A percentile compares a stretch with the other conserved stretches of the same genome.
phyloP scores from a whole-genome alignment of 805 yeast genomes.

The Peterozyma xylosa region DNA sequence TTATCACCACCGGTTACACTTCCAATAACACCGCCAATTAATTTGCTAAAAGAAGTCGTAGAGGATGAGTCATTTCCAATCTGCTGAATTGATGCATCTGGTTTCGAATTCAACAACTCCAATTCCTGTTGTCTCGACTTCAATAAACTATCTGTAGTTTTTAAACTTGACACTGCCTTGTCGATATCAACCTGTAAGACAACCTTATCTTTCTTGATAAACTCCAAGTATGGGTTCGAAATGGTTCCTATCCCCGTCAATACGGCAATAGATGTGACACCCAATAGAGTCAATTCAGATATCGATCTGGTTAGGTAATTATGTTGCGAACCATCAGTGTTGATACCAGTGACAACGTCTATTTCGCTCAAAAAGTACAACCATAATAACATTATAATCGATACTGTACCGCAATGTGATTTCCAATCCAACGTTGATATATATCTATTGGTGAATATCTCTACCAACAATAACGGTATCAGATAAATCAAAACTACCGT shows the following conservation, averaged over 20 bases:
- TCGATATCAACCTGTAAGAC: slow-evolving; percentile 27
- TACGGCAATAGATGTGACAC: slow-evolving; percentile 41
- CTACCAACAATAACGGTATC: slow-evolving; percentile 34
- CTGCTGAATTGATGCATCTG: background rate
- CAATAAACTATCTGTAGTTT: slow-evolving; percentile 30
- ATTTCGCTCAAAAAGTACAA: slow-evolving; percentile 14
- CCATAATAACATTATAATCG: slow-evolving; percentile 4
- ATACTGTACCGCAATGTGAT: background rate
- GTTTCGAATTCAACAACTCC: slow-evolving; percentile 3
- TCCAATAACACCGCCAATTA: background rate
- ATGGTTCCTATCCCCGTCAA: slow-evolving; percentile 47
- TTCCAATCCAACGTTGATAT: slow-evolving; percentile 16
- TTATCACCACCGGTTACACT: slow-evolving; percentile 8
- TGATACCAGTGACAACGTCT: slow-evolving; percentile 30
- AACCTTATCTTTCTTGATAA: slow-evolving; percentile 12
- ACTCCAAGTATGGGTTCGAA: slow-evolving; percentile 30
- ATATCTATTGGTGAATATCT: slow-evolving; percentile 22
- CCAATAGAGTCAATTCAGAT: slow-evolving; percentile 38
- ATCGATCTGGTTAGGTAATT: slow-evolving; percentile 33
- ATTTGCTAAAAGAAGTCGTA: background rate
- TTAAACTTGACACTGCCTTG: slow-evolving; percentile 28
- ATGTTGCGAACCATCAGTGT: slow-evolving; percentile 13
- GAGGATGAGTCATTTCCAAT: background rate
- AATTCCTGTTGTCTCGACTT: slow-evolving; percentile 20
- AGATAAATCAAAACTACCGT: slow-evolving; percentile 30